Conservation (phyloP, 208 protist species). For the Leishmania gerbilli region DNA sequence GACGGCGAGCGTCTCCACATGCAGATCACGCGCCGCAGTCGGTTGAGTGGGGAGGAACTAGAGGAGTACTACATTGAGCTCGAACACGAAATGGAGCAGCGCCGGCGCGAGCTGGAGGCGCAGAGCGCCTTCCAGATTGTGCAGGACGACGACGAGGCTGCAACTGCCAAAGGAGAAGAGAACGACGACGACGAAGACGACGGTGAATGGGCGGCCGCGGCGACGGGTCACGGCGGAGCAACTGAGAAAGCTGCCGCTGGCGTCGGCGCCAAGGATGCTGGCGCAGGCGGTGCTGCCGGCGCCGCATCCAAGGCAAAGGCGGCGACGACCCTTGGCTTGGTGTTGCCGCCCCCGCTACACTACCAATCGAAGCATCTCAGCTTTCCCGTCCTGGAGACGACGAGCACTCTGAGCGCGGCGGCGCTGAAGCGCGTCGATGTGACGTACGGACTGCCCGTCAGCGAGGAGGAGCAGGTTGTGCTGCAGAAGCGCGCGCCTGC, state of each 20-base stretch:
- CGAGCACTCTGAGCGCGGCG: conserved; percentile 46
- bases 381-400: conserved; percentile 73
- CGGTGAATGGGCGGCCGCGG: not conserved
- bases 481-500: conserved; percentile 66
- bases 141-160: conserved; percentile 41
- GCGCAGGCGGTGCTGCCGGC: not conserved
- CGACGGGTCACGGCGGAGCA: not conserved
- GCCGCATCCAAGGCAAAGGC: not conserved
- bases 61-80: conserved; percentile 86
- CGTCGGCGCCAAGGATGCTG: not conserved
- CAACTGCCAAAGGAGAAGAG: conserved; percentile 27
- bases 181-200: conserved; percentile 34
- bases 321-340: conserved; percentile 47
- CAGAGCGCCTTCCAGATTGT: conserved; percentile 48
- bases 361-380: conserved; percentile 66
- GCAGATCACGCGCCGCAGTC: conserved; percentile 45
- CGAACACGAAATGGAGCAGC: conserved; percentile 62
- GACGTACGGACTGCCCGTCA: conserved; percentile 83
- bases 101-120: conserved; percentile 42
- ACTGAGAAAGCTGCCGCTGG: not conserved
- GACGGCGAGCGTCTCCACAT: conserved; percentile 50
- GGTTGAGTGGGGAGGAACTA: conserved; percentile 78
- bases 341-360: conserved; percentile 68
- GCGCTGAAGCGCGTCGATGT: conserved; percentile 50
- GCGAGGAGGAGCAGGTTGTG: conserved; percentile 70